Evolutionary conservation across 805 yeast genomes (phyloP).

Genomic region (Teunomyces atbi): DNA sequence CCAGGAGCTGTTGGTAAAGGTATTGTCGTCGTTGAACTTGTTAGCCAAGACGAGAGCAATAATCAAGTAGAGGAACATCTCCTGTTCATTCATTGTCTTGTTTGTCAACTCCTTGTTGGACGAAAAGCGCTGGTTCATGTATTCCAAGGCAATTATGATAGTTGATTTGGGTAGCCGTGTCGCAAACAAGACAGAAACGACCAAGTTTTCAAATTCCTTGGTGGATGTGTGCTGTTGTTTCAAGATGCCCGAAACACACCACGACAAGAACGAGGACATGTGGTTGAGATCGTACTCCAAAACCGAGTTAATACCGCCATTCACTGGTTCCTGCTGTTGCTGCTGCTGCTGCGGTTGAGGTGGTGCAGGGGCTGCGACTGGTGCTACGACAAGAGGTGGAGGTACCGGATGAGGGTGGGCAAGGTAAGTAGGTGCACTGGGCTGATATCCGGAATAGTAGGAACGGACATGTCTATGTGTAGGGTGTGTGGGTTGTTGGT

Average conservation of each 20-base stretch:
- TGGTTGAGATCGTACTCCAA: conserved; percentile 75
- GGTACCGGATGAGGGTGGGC: not conserved
- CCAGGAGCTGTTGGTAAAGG: conserved; percentile 95
- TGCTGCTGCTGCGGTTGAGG: conserved; percentile 1
- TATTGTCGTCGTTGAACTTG: conserved; percentile 94
- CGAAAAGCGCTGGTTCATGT: conserved; percentile 60
- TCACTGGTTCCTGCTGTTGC: conserved; percentile 14
- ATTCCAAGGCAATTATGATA: conserved; percentile 74
- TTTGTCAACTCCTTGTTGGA: conserved; percentile 19
- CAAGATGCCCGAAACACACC: conserved; percentile 69
- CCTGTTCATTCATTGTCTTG: conserved; percentile 23
- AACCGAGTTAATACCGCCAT: conserved; percentile 76
- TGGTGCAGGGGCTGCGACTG: not conserved
- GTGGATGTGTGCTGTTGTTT: conserved; percentile 48
- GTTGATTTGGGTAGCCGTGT: conserved; percentile 87
- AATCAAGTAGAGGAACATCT: conserved; percentile 55
- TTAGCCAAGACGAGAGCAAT: conserved; percentile 80
- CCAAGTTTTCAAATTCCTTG: conserved; percentile 53
- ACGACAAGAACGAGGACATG: conserved; percentile 79
- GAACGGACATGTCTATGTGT: conserved; percentile 6
- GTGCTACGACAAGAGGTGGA: not conserved
- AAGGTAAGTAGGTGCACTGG: conserved; percentile 4
- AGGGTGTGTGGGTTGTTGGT: conserved; percentile 6
- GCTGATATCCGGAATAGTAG: conserved; percentile 13
- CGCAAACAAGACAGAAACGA: conserved; percentile 72